A percentile compares a stretch with the other conserved stretches of the same genome.
Conservation (phyloP, 441 rosid genomes). For the Gossypium davidsonii region DNA sequence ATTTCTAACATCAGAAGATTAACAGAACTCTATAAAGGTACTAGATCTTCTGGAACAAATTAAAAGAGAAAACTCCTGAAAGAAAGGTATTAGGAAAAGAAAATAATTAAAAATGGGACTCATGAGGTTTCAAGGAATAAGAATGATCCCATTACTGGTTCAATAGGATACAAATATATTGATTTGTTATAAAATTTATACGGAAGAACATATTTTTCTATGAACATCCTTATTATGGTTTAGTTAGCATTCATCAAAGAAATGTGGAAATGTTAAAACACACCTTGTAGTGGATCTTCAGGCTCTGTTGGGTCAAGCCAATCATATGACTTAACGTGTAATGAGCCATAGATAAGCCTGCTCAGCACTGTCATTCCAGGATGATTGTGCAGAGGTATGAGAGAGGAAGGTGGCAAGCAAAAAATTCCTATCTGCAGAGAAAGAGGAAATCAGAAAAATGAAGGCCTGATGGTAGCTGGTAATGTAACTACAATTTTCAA, state of each 20-base stretch:
- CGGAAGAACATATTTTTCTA: neutral
- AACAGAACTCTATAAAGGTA: neutral
- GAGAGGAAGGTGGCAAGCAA: conserved; percentile 81
- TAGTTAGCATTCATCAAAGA: conserved; percentile 3
- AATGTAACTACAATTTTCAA: conserved; percentile 14
- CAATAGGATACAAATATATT: neutral
- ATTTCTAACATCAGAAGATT: neutral
- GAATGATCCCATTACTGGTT: neutral
- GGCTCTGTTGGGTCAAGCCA: conserved; percentile 62
- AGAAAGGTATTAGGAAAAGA: neutral
- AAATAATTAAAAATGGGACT: neutral
- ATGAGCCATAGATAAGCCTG: conserved; percentile 83
- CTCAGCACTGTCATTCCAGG: conserved; percentile 98
- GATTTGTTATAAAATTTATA: neutral
- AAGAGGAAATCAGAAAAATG: neutral
- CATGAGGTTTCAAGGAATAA: neutral
- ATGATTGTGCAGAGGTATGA: conserved; percentile 97
- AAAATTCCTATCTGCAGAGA: conserved; percentile 74
- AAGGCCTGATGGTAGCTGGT: neutral
- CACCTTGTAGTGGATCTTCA: conserved; percentile 69
- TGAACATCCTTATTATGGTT: neutral
- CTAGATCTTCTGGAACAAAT: neutral
- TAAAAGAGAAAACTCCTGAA: neutral
- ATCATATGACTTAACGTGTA: conserved; percentile 80
- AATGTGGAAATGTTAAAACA: conserved; percentile 2